Percentiles rank a stretch among this genome's conserved stretches.
Evolutionary conservation across 805 yeast species (phyloP).

Genomic region (Ogataea angusta): DNA sequence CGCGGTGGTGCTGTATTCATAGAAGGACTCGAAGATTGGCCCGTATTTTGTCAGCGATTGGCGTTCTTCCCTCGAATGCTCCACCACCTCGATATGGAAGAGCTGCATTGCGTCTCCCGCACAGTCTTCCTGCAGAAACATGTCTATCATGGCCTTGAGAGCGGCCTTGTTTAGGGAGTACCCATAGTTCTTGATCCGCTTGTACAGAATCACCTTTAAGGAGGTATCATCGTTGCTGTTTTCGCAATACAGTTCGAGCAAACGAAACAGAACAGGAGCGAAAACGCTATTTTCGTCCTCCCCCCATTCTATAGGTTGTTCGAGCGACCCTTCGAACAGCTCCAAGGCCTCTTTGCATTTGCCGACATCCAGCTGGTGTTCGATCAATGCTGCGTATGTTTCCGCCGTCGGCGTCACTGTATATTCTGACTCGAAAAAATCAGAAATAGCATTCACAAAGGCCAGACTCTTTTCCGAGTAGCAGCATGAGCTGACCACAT

Average conservation of each 20-base stretch:
- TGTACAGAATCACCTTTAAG: slow-evolving; percentile 33
- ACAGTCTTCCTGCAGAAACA: slow-evolving; percentile 35
- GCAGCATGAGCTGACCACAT: slow-evolving; percentile 25
- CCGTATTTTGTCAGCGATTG: slow-evolving; percentile 17
- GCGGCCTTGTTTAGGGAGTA: slow-evolving; percentile 37
- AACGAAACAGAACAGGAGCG: slow-evolving; percentile 26
- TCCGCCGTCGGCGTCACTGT: slow-evolving; percentile 36
- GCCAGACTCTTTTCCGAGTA: slow-evolving; percentile 26
- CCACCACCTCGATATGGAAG: slow-evolving; percentile 39
- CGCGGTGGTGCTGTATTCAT: slow-evolving; percentile 39
- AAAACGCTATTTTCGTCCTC: slow-evolving; percentile 31
- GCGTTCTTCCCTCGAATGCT: slow-evolving; percentile 13
- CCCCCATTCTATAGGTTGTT: slow-evolving; percentile 45
- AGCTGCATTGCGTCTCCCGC: slow-evolving; percentile 41
- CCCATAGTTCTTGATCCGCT: slow-evolving; percentile 41
- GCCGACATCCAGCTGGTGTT: slow-evolving; percentile 29
- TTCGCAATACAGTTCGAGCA: slow-evolving; percentile 23
- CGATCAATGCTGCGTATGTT: slow-evolving; percentile 35
- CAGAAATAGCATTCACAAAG: slow-evolving; percentile 26
- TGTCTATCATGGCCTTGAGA: slow-evolving; percentile 36
- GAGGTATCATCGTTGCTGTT: slow-evolving; percentile 16
- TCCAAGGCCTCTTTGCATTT: slow-evolving; percentile 36
- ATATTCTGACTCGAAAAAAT: slow-evolving; percentile 31
- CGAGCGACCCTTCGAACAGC: slow-evolving; percentile 34
- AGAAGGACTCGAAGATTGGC: slow-evolving; percentile 34